Evolutionary conservation across 345 rosid species (phyloP).

Genomic region (Microthlaspi erraticum): DNA sequence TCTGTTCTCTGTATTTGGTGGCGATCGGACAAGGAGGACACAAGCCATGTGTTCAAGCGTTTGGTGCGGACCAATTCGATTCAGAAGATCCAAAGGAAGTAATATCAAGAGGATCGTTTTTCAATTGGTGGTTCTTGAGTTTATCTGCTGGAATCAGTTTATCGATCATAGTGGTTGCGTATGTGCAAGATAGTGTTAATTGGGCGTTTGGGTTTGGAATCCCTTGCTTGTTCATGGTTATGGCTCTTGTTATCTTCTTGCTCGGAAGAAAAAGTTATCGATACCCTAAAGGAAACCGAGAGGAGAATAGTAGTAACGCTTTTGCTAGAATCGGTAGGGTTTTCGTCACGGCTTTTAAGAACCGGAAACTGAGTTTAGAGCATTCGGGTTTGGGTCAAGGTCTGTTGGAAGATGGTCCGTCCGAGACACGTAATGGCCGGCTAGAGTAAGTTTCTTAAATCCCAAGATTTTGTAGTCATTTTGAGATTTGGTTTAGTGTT

Average conservation of each 20-base stretch:
- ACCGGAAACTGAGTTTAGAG: conserved; percentile 24
- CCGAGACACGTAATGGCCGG: conserved; percentile 6
- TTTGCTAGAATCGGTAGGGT: conserved; percentile 41
- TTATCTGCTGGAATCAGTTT: conserved; percentile 37
- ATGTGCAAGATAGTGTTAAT: conserved; percentile 39
- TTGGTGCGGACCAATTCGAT: conserved; percentile 48
- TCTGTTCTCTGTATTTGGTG: conserved; percentile 42
- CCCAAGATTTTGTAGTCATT: neutral
- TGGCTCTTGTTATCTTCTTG: conserved; percentile 44
- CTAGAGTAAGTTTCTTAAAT: conserved; percentile 20
- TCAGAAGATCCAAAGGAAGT: conserved; percentile 34
- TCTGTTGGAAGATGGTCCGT: conserved; percentile 19
- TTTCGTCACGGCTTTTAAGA: conserved; percentile 36
- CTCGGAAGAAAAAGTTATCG: conserved; percentile 39
- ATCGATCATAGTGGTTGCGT: conserved; percentile 37
- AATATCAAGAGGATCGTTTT: conserved; percentile 40
- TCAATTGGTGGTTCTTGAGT: conserved; percentile 48
- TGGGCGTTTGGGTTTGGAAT: conserved; percentile 48
- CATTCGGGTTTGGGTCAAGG: neutral
- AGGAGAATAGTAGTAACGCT: conserved; percentile 25
- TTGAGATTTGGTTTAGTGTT: neutral
- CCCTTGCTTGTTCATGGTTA: conserved; percentile 43
- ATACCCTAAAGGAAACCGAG: conserved; percentile 6
- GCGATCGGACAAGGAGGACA: conserved; percentile 46
- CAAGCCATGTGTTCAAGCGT: conserved; percentile 49